Evolutionary conservation across 1,284 basidiomycete genomes (phyloP).

Genomic region (Pyrrhoderma noxium): DNA sequence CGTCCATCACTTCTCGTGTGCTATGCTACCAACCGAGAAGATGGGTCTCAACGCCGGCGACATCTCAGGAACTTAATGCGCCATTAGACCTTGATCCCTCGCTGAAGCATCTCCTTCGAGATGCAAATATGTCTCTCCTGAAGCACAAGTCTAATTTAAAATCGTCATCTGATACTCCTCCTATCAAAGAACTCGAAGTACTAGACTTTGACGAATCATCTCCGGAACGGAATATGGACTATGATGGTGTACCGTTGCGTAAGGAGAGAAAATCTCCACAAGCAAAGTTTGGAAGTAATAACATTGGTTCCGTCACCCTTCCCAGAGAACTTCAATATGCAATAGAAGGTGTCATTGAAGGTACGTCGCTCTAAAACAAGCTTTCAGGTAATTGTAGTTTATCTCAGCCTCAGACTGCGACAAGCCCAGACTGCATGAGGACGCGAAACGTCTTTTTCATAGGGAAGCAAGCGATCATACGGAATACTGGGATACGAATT

Average conservation of each 20-base stretch:
- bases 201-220: conserved; percentile 28
- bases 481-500: conserved; percentile 44
- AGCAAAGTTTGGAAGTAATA: conserved; percentile 67
- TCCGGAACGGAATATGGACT: conserved; percentile 25
- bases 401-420: conserved; percentile 42
- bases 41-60: background rate
- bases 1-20: no score
- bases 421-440: conserved; percentile 54
- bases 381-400: background rate
- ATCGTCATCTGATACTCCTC: conserved; percentile 8
- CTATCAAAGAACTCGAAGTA: conserved; percentile 47
- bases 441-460: conserved; percentile 63
- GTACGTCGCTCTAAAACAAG: conserved; percentile 32
- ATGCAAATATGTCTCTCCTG: conserved; percentile 57
- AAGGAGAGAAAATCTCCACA: conserved; percentile 71
- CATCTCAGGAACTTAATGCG: conserved; percentile 30
- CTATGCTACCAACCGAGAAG: background rate
- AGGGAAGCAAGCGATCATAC: conserved; percentile 28
- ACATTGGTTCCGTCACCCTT: conserved; percentile 61
- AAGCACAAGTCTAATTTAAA: conserved; percentile 32
- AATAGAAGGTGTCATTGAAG: conserved; percentile 50
- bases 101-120: conserved; percentile 49
- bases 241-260: conserved; percentile 28
- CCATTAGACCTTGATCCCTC: conserved; percentile 58
- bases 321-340: conserved; percentile 61